Evolutionary conservation across 495 filamentous ascomycete species (phyloP).

Genomic region (Xylona heveae): DNA sequence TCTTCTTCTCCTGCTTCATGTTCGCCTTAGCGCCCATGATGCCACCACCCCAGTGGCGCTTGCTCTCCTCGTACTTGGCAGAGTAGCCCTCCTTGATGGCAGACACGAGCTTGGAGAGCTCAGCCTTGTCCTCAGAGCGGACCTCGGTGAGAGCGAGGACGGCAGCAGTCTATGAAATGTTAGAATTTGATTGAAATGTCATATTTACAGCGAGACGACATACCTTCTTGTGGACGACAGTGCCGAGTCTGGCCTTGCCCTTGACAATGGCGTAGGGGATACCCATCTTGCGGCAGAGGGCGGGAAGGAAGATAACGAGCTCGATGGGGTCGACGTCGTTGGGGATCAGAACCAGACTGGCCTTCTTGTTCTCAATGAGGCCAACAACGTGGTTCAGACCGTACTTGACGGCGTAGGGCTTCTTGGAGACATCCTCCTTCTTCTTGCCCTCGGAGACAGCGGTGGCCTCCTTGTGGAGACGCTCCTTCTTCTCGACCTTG

Average conservation of each 20-base stretch:
- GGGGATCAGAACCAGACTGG: slow-evolving; percentile 86
- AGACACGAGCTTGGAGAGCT: slow-evolving; percentile 88
- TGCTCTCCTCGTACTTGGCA: slow-evolving; percentile 83
- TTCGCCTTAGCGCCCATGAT: slow-evolving; percentile 98
- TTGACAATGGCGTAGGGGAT: slow-evolving; percentile 98
- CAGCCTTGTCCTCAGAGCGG: slow-evolving; percentile 89
- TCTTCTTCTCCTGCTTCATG: slow-evolving; percentile 82
- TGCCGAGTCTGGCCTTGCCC: slow-evolving; percentile 97
- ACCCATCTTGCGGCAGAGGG: slow-evolving; percentile 99
- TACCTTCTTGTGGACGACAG: slow-evolving; percentile 99
- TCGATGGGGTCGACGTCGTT: slow-evolving; percentile 99
- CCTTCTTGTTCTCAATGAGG: slow-evolving; percentile 99
- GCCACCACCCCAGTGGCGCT: slow-evolving; percentile 96
- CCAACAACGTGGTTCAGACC: slow-evolving; percentile 99
- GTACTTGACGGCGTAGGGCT: slow-evolving; percentile 98
- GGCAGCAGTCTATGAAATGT: slow-evolving; percentile 57
- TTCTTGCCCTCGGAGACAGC: slow-evolving; percentile 96
- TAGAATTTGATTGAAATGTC: slow-evolving; percentile 5
- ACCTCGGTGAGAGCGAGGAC: slow-evolving; percentile 92
- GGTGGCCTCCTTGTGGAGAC: slow-evolving; percentile 90
- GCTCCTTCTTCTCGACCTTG: slow-evolving; percentile 99
- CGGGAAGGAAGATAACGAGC: slow-evolving; percentile 95
- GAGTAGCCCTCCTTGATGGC: slow-evolving; percentile 96
- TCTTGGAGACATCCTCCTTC: slow-evolving; percentile 99
- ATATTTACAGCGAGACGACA: slow-evolving; percentile 1